Base-by-base conservation (phyloP, 345 rosid genomes). In the Boechera retrofracta region DNA sequence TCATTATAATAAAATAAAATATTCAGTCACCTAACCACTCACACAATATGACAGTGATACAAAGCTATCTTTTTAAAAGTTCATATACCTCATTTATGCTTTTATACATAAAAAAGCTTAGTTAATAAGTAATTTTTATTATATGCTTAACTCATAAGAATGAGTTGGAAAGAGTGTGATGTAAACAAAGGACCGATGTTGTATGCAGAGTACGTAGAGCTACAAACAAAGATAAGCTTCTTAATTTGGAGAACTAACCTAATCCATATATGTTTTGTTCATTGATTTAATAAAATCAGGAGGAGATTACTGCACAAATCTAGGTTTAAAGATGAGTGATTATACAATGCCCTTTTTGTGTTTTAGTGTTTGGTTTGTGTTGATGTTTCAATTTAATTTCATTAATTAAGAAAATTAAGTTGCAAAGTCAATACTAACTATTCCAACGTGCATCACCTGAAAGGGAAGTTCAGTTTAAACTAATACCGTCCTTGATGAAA, bases 391-490 rank as follows among this genome's bases (percentile, higher is more conserved):
- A 21, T 69, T 44, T 44, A 36, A 41, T 64, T 36, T 36, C 12
- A 29, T 8, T 63, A 54, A 12, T 55, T 32, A 26, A 49, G 53
- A 47, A 24, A 48, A 16, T 18, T 52, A 71, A 12, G 47, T 35
- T 54, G 32, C 71, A 71, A 71, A 77, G 80, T 64, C 80, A 77
- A 63, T 56, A 77, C 76, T 64, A 64, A 71, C 80, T 56, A 64
- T 64, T 21, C 53, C 67, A 56, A 56, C 67, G 64, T 77, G 76
- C 66, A 77, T 77, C 71, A 77, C 65, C 53, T 71, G 80, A 77
- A 55, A 64, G 21, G 44, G 76, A 77, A 26, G 65, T 71, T 77
- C n/a, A 38, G 39, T 44, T 77, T 63, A 70, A 77, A 77, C 66
- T 63, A 71, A 54, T 70, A 70, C 71, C 66, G 66, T 57, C 76